These are phyloP conservation scores for Candida golubevii DNA, from an alignment of 805 yeast genomes.

Conservation along the genomic window DNA sequence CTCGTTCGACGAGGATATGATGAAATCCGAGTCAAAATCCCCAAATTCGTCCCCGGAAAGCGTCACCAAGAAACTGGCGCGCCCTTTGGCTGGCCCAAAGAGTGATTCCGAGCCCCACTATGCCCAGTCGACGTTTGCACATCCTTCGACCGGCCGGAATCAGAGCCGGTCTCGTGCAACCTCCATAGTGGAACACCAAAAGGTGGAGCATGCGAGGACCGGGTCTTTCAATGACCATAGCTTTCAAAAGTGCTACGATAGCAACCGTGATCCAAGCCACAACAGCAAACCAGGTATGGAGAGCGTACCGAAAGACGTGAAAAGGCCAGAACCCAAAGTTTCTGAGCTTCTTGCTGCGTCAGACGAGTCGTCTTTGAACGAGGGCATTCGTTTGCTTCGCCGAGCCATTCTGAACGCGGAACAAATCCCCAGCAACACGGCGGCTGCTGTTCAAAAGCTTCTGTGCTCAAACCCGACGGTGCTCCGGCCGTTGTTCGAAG, in stretches of 20 bases:
- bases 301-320: too few species aligned
- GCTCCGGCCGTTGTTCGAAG: constrained; percentile 29
- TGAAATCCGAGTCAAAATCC: too few species aligned
- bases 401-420: constrained; percentile 38
- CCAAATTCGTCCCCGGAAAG: too few species aligned
- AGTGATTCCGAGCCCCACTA: constrained; percentile 10
- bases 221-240: too few species aligned
- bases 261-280: too few species aligned
- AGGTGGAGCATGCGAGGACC: neutral
- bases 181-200: neutral
- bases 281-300: too few species aligned
- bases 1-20: too few species aligned
- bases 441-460: constrained; percentile 21
- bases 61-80: too few species aligned
- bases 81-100: too few species aligned
- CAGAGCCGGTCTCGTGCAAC: neutral
- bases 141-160: constrained; percentile 1
- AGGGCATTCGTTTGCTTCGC: constrained; percentile 35
- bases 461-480: constrained; percentile 29
- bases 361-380: constrained; percentile 22
- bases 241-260: too few species aligned
- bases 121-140: constrained; percentile 13
- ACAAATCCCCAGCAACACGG: constrained; percentile 24
- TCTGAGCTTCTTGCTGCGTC: constrained; percentile 7
- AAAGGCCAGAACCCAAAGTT: too few species aligned